These are phyloP conservation scores for Irpex sp. DNA, from an alignment of 1,284 basidiomycete species.

Conservation along the genomic window DNA sequence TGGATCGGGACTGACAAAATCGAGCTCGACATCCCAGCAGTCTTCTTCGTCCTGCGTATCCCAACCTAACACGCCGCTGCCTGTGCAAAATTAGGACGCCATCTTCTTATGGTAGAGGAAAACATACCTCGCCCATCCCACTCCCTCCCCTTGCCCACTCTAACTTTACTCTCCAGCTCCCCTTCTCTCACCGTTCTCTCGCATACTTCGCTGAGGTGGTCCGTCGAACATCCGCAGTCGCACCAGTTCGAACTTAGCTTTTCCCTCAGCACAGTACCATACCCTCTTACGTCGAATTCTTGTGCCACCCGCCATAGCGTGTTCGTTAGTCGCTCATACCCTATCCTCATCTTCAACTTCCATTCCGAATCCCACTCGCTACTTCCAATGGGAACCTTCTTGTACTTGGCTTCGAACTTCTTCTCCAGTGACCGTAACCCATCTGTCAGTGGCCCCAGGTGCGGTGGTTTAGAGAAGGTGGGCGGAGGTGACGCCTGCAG, in stretches of 20 bases:
- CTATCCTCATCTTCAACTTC: constrained; percentile 50
- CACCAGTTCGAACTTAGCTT: constrained; percentile 72
- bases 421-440: constrained; percentile 58
- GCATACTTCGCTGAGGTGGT: constrained; percentile 69
- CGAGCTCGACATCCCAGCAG: constrained; percentile 64
- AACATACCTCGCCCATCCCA: constrained; percentile 61
- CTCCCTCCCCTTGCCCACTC: constrained; percentile 60
- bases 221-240: constrained; percentile 72
- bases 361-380: constrained; percentile 49
- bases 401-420: constrained; percentile 51
- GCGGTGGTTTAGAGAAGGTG: constrained; percentile 58
- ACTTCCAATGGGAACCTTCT: constrained; percentile 29
- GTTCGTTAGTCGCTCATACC: constrained; percentile 58
- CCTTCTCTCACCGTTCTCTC: constrained; percentile 66
- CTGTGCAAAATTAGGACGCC: constrained; percentile 19
- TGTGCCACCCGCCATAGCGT: constrained; percentile 63
- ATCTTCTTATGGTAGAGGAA: neutral
- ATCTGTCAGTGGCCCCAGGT: constrained; percentile 52
- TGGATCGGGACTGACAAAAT: constrained; percentile 50
- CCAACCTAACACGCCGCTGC: constrained; percentile 62
- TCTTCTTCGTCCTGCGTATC: constrained; percentile 69
- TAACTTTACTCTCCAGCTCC: constrained; percentile 50
- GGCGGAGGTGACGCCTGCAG: constrained; percentile 54
- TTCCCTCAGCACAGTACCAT: constrained; percentile 62
- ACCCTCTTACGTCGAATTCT: constrained; percentile 68